These are phyloP conservation scores for Blastomyces emzantsi DNA, from an alignment of 2,329 filamentous ascomycete species.

Conservation along the genomic window DNA sequence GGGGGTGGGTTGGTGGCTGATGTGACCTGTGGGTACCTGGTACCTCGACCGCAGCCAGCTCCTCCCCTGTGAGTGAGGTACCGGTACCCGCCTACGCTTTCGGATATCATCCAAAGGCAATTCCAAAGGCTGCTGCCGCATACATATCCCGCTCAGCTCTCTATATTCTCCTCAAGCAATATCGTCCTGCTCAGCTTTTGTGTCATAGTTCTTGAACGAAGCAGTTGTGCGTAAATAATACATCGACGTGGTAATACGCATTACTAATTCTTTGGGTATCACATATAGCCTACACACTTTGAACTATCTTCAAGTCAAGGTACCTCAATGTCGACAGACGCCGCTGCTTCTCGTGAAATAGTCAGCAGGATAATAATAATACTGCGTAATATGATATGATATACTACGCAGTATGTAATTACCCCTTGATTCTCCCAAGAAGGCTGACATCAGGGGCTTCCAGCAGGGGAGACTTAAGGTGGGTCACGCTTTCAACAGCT, in stretches of 20 bases:
- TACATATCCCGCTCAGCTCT: background rate
- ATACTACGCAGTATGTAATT: too few species aligned
- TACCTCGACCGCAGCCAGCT: background rate
- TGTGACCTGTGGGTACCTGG: background rate
- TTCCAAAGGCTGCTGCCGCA: too few species aligned
- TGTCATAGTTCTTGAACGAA: background rate
- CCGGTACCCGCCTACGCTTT: background rate
- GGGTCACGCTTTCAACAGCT: background rate
- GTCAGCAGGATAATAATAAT: background rate
- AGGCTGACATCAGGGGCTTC: background rate
- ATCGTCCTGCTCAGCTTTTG: background rate
- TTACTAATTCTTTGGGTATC: background rate
- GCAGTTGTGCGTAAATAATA: background rate
- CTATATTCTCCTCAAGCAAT: background rate
- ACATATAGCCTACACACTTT: background rate
- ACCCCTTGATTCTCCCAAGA: background rate
- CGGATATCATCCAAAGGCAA: background rate
- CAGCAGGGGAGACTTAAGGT: background rate
- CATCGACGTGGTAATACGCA: background rate
- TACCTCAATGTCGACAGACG: background rate
- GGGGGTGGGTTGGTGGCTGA: background rate
- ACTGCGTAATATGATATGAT: background rate
- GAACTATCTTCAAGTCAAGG: too few species aligned
- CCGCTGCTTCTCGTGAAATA: background rate
- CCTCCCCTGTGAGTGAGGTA: background rate